Percentiles rank a stretch among this genome's conserved stretches.
Conservation (phyloP, 495 filamentous ascomycete species). For the Aspergillus affinis region DNA sequence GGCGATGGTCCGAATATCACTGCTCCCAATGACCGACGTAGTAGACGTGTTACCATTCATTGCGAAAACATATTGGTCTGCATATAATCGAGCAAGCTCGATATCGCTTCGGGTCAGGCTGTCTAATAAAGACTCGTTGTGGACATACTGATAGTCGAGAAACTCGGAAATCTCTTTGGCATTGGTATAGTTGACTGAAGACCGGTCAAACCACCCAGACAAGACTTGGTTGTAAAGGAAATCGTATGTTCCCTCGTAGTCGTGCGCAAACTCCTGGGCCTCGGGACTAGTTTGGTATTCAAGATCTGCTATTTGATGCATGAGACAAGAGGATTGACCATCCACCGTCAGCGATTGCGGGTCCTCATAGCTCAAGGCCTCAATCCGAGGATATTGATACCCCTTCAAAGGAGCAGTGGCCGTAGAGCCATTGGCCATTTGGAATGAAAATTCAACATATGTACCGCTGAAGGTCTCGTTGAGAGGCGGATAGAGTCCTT, state of each 20-base stretch:
- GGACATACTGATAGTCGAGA: constrained; percentile 68
- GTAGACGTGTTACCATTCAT: constrained; percentile 59
- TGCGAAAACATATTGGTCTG: constrained; percentile 64
- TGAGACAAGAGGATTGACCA: constrained; percentile 56
- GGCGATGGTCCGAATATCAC: constrained; percentile 61
- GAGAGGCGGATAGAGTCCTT: constrained; percentile 77
- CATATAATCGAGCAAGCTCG: constrained; percentile 58
- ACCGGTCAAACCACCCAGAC: constrained; percentile 31
- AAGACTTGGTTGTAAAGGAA: constrained; percentile 41
- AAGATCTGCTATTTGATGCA: constrained; percentile 33
- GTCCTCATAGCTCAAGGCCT: constrained; percentile 49
- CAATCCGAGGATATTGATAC: constrained; percentile 70
- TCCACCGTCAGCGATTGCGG: constrained; percentile 58
- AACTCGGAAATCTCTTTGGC: constrained; percentile 67
- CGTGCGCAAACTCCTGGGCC: constrained; percentile 33
- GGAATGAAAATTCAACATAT: constrained; percentile 30
- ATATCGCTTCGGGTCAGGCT: constrained; percentile 53
- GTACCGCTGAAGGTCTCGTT: constrained; percentile 39
- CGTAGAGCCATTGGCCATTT: constrained; percentile 60
- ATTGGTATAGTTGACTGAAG: constrained; percentile 52
- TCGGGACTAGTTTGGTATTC: constrained; percentile 41
- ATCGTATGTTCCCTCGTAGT: constrained; percentile 52
- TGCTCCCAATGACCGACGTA: constrained; percentile 40
- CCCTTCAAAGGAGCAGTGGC: constrained; percentile 62
- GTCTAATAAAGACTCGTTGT: constrained; percentile 65